Evolutionary conservation across 306 rosid genomes (phyloP).

Genomic region (Notholithocarpus densiflorus): DNA sequence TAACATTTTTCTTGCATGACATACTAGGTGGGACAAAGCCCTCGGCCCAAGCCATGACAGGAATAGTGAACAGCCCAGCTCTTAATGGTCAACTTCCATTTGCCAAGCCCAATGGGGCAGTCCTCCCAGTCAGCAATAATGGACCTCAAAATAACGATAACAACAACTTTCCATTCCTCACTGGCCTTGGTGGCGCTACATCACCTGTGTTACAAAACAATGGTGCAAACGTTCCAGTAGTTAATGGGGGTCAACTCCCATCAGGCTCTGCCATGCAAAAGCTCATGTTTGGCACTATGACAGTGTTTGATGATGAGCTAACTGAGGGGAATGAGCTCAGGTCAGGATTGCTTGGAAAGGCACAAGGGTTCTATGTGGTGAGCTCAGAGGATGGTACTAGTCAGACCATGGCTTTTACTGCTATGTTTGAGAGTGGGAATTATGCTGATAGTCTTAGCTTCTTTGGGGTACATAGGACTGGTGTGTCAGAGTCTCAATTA

Average conservation of each 20-base stretch:
- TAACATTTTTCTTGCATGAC: conserved; percentile 16
- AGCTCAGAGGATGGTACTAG: conserved; percentile 15
- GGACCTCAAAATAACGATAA: not conserved
- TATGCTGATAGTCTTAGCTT: not conserved
- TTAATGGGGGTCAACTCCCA: conserved; percentile 10
- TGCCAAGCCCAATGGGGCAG: conserved; percentile 17
- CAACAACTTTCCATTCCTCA: conserved; percentile 18
- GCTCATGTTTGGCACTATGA: conserved; percentile 17
- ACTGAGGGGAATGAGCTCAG: conserved; percentile 9
- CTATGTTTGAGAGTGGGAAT: conserved; percentile 9
- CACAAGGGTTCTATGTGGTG: conserved; percentile 18
- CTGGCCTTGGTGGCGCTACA: conserved; percentile 10
- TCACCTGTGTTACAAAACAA: conserved; percentile 9
- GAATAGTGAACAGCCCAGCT: conserved; percentile 10
- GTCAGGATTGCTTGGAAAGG: conserved; percentile 14
- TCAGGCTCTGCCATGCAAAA: not conserved
- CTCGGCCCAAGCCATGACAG: not conserved
- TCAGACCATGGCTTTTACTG: conserved; percentile 15
- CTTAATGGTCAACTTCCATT: conserved; percentile 9
- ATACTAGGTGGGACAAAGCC: conserved; percentile 15
- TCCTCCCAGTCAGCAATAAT: not conserved
- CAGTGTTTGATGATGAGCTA: conserved; percentile 13
- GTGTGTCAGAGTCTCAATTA: conserved; percentile 5
- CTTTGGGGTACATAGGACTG: conserved; percentile 7
- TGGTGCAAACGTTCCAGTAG: not conserved